A percentile compares a stretch with the other conserved stretches of the same genome.
Evolutionary conservation across 768 basidiomycete genomes (phyloP).

Genomic region (Mycena sanguinolenta): DNA sequence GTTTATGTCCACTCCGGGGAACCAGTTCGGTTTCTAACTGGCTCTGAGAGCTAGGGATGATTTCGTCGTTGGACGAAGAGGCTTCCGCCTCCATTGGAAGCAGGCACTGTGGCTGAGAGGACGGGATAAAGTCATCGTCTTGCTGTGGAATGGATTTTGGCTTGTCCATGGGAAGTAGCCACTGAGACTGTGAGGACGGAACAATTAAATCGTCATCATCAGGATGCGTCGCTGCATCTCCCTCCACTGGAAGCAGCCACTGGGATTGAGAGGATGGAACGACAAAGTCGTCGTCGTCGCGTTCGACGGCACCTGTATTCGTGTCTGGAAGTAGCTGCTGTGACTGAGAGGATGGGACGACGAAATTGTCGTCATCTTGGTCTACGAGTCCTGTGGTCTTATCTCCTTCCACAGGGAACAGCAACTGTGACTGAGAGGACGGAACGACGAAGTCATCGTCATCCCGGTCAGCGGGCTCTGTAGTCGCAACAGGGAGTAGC

Average conservation of each 20-base stretch:
- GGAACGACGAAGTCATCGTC: slow-evolving; percentile 35
- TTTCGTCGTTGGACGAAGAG: slow-evolving; percentile 37
- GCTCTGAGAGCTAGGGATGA: slow-evolving; percentile 62
- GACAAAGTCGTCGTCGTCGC: slow-evolving; percentile 32
- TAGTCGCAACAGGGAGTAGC: slow-evolving; percentile 43
- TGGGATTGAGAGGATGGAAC: slow-evolving; percentile 49
- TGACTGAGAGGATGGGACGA: slow-evolving; percentile 28
- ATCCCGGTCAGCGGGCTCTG: neutral
- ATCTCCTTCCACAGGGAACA: neutral
- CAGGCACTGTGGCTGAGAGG: slow-evolving; percentile 49
- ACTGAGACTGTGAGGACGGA: too few species aligned
- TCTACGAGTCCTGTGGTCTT: neutral
- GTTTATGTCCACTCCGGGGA: slow-evolving; percentile 23
- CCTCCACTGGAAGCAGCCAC: slow-evolving; percentile 46
- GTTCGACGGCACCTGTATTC: neutral
- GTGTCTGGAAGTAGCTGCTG: slow-evolving; percentile 5
- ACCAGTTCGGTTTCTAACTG: slow-evolving; percentile 55
- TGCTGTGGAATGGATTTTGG: neutral
- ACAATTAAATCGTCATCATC: too few species aligned
- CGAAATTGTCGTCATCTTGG: slow-evolving; percentile 33
- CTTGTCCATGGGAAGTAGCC: too few species aligned
- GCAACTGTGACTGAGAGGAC: slow-evolving; percentile 26
- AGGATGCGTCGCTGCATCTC: neutral
- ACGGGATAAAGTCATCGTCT: slow-evolving; percentile 47
- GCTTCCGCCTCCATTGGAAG: slow-evolving; percentile 36